Percentiles rank a stretch among this genome's conserved stretches.
Evolutionary conservation across 441 rosid species (phyloP).

Genomic region (Hura crepitans): DNA sequence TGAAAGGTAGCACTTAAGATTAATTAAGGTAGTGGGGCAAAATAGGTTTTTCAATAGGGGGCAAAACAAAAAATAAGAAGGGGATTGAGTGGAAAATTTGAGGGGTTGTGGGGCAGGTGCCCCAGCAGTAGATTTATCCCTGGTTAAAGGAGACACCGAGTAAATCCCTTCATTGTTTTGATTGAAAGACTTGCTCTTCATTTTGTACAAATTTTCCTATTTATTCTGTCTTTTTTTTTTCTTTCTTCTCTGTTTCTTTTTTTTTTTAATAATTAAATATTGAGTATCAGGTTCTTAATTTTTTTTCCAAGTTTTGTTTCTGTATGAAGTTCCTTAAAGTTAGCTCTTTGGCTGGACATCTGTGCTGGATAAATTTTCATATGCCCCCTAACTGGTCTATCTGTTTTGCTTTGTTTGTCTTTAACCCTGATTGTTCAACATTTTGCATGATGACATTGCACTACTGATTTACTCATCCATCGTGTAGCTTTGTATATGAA

Average conservation of each 20-base stretch:
- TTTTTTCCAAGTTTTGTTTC: background rate
- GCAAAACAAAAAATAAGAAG: too few species aligned
- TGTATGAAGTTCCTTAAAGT: background rate
- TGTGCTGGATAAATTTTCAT: background rate
- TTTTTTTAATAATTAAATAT: background rate
- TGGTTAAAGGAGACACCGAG: too few species aligned
- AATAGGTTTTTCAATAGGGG: too few species aligned
- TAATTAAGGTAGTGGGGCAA: too few species aligned
- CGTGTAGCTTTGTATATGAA: background rate
- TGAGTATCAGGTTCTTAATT: background rate
- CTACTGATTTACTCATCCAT: background rate
- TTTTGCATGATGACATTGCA: constrained; percentile 1
- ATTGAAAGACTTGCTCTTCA: constrained; percentile 1
- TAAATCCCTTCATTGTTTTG: background rate
- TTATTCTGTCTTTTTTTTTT: background rate
- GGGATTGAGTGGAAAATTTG: too few species aligned
- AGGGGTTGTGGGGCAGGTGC: too few species aligned
- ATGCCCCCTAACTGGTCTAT: background rate
- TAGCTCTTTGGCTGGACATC: background rate
- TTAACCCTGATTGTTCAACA: background rate
- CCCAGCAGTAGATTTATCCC: too few species aligned
- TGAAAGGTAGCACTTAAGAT: too few species aligned
- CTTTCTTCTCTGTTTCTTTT: background rate
- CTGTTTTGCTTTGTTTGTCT: background rate
- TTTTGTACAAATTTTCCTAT: too few species aligned